Percentiles rank a stretch among this genome's conserved stretches.
phyloP scores from a whole-genome alignment of 306 rosid genomes.

The Ormosia emarginata region DNA sequence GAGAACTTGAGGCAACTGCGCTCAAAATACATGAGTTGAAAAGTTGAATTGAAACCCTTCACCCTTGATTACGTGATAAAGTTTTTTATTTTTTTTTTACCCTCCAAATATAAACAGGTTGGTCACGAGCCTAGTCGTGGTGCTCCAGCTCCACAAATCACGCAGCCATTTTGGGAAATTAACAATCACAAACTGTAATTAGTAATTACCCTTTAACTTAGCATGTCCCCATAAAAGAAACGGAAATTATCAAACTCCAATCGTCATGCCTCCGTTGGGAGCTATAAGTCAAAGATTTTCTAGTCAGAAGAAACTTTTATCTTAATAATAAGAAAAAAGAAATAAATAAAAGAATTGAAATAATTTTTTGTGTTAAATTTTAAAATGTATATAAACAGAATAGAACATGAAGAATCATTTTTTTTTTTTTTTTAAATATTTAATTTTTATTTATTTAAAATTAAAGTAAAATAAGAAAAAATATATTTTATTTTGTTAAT shows the following conservation, averaged over 20 bases:
- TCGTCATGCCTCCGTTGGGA: not conserved
- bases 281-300: too few species aligned
- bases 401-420: too few species aligned
- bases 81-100: not conserved
- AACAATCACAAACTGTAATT: conserved; percentile 17
- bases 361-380: too few species aligned
- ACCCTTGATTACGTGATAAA: not conserved
- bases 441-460: too few species aligned
- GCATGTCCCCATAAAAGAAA: not conserved
- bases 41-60: not conserved
- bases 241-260: not conserved
- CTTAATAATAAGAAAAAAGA: too few species aligned
- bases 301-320: too few species aligned
- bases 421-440: too few species aligned
- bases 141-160: conserved; percentile 15
- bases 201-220: conserved; percentile 5
- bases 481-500: too few species aligned
- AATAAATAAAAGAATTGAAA: too few species aligned
- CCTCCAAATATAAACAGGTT: not conserved
- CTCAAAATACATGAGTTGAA: not conserved
- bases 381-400: too few species aligned
- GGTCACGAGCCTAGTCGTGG: conserved; percentile 14
- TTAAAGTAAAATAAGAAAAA: too few species aligned
- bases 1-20: not conserved
- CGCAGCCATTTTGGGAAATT: conserved; percentile 31